phyloP scores from a whole-genome alignment of 768 basidiomycete species.

The Cubamyces sp. region DNA sequence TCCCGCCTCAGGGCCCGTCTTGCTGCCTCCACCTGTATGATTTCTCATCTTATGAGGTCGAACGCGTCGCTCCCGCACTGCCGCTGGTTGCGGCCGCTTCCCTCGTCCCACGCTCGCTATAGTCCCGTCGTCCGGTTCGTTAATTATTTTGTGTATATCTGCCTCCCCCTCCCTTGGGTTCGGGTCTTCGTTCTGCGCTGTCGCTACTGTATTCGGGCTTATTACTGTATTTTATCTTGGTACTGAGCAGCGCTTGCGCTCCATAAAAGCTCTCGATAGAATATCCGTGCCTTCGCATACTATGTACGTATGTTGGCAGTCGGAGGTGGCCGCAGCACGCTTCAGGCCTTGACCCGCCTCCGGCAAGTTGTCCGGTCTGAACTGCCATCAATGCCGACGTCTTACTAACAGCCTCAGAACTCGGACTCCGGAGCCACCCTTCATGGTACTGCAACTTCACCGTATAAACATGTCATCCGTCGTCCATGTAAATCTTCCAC shows the following conservation, averaged over 20 bases:
- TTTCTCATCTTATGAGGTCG: slow-evolving; percentile 8
- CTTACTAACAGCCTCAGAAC: no score
- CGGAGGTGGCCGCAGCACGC: no score
- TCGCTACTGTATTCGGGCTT: slow-evolving; percentile 24
- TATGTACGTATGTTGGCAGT: no score
- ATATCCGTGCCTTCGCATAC: no score
- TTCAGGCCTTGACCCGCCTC: no score
- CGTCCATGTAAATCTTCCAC: no score
- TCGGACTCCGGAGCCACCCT: no score
- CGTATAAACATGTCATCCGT: no score
- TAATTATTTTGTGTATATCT: slow-evolving; percentile 24
- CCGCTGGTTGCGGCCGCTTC: not conserved
- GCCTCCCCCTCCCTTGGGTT: not conserved
- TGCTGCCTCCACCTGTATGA: slow-evolving; percentile 17
- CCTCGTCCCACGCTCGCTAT: slow-evolving; percentile 21
- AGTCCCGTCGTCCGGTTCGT: not conserved
- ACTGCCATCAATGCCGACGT: no score
- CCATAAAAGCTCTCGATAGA: not conserved
- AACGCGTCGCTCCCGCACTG: slow-evolving; percentile 6
- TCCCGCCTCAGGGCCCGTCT: not conserved
- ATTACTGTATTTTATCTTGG: slow-evolving; percentile 26
- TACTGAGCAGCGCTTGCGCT: slow-evolving; percentile 1
- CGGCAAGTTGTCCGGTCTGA: no score
- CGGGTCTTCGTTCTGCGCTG: slow-evolving; percentile 9
- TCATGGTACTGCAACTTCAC: no score